These are phyloP conservation scores for Dacryopinax primogenitus DNA, from an alignment of 768 basidiomycete species.

Conservation along the genomic window DNA sequence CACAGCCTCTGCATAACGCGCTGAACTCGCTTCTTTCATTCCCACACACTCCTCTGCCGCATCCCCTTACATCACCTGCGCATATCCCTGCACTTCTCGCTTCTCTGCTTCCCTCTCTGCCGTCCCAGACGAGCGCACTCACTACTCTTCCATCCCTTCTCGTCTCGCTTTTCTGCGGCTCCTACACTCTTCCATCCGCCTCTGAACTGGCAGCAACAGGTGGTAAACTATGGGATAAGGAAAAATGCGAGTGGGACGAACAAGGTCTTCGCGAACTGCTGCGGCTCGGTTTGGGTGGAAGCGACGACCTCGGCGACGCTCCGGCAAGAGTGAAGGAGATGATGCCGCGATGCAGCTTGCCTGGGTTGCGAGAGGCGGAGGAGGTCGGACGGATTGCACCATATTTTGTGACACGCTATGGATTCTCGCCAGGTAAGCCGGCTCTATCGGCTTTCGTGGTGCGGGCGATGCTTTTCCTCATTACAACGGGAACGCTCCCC, in stretches of 20 bases:
- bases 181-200: neutral
- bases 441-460: neutral
- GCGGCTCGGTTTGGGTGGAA: neutral
- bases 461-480: neutral
- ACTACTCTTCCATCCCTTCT: neutral
- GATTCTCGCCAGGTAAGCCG: constrained; percentile 55
- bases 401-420: constrained; percentile 68
- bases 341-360: neutral
- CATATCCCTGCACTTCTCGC: constrained; percentile 1
- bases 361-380: constrained; percentile 53
- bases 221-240: constrained; percentile 48
- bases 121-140: constrained; percentile 2
- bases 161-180: neutral
- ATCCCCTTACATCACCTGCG: constrained; percentile 36
- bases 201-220: neutral
- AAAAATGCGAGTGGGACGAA: constrained; percentile 56
- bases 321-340: neutral
- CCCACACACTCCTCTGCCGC: constrained; percentile 64
- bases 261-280: constrained; percentile 53
- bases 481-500: neutral
- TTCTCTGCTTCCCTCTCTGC: neutral
- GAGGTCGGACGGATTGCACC: constrained; percentile 59
- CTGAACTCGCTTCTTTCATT: constrained; percentile 58
- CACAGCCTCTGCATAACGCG: constrained; percentile 54
- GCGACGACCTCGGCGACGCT: neutral